phyloP scores from a whole-genome alignment of 495 filamentous ascomycete genomes.

The Immersiella caudata region DNA sequence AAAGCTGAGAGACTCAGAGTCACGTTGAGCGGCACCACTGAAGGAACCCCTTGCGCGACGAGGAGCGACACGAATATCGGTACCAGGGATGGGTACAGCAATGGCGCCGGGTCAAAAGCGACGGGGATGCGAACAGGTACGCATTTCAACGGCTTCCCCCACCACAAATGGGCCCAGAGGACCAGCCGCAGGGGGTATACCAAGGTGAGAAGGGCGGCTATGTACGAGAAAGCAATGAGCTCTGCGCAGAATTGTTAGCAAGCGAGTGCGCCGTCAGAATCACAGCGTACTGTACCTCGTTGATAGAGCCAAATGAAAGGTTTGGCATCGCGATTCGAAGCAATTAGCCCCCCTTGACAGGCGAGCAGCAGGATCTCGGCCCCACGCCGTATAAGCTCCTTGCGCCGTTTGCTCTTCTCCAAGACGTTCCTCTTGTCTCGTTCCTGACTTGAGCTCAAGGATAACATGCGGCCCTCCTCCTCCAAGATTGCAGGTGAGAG shows the following conservation, averaged over 20 bases:
- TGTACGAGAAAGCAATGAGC: conserved; percentile 28
- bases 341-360: conserved; percentile 44
- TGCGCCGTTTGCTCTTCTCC: conserved; percentile 45
- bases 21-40: conserved; percentile 73
- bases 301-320: conserved; percentile 37
- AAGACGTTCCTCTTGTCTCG: conserved; percentile 34
- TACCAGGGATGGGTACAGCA: conserved; percentile 80
- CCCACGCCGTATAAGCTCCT: conserved; percentile 48
- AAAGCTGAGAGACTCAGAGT: conserved; percentile 78
- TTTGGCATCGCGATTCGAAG: conserved; percentile 36
- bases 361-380: conserved; percentile 49
- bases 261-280: not conserved
- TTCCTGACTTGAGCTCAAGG: conserved; percentile 23
- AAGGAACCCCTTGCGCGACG: conserved; percentile 59
- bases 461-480: conserved; percentile 49
- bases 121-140: conserved; percentile 61
- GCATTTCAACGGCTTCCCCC: conserved; percentile 38
- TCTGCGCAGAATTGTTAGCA: conserved; percentile 35
- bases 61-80: conserved; percentile 79
- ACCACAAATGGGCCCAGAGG: conserved; percentile 45
- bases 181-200: conserved; percentile 53
- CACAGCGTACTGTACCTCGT: conserved; percentile 36
- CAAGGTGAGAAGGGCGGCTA: conserved; percentile 33
- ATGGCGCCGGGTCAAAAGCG: conserved; percentile 85
- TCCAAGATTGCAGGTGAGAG: conserved; percentile 62